Base-by-base conservation (phyloP, 2,329 filamentous ascomycete genomes). In the Fusarium tanahbumbuense region DNA sequence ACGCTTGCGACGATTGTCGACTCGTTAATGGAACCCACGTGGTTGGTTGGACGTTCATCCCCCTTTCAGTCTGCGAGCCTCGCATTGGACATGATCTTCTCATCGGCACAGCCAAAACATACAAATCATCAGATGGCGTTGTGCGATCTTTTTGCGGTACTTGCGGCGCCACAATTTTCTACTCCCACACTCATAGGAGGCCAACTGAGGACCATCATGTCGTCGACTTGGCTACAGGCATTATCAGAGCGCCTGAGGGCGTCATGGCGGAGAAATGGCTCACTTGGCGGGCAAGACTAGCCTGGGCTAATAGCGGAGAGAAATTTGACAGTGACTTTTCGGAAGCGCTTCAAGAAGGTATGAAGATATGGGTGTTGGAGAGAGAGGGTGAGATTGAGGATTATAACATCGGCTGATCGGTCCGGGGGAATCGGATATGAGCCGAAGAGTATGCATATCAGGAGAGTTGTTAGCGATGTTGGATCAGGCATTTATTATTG, bases 101-200 rank as follows among this genome's bases (percentile, higher is more conserved):
- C 32, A 73, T 82, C 47, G 83, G 83, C n/a, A 84, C 83, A 4
- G 69, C 81, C n/a, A 83, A 80, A 73, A 78, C 78, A 10, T 86
- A 81, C 61, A 66, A 64, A 6, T 83, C 81, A 3, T 83, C 81
- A 2, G 70, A 77, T 13, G 76, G 75, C 1, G 79, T 81, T n/a
- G 59, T 77, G 25, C 78, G 83, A 16, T 80, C 78, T 1, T 86
- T 86, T 66, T 86, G 84, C 61, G 79, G 81, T 4, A 74, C 67
- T 4, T 86, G 84, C 50, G 83, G 84, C 4, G 83, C 84, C 5
- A 84, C 81, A 0, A 75, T 82, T 15, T 81, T 85, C 52, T 82
- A 73, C 49, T 72, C 75, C 6, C 64, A 66, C 25, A 75, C 76
- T 5, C 61, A 70, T 1, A 71, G 79, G 40, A 75, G 70, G 8